A percentile compares a stretch with the other conserved stretches of the same genome.
These are phyloP conservation scores for Phytophthora sansomeana DNA, from an alignment of 352 stramenopile species.

Conservation along the genomic window DNA sequence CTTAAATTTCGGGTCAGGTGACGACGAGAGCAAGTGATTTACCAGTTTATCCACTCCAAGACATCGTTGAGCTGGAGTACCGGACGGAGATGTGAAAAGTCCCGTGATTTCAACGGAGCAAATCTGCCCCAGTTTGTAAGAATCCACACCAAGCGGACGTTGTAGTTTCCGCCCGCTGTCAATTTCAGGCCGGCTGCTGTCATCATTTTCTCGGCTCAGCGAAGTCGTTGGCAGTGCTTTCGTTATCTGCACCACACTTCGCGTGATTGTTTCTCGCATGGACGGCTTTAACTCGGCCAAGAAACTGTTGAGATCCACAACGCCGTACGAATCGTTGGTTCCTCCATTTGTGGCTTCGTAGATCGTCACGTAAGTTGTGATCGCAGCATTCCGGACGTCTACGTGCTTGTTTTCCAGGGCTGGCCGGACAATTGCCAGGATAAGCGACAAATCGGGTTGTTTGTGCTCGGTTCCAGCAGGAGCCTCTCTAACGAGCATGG, in stretches of 20 bases:
- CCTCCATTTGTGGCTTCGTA: slow-evolving; percentile 77
- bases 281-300: slow-evolving; percentile 69
- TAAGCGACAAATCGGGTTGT: slow-evolving; percentile 44
- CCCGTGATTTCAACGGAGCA: slow-evolving; percentile 63
- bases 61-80: slow-evolving; percentile 47
- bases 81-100: slow-evolving; percentile 51
- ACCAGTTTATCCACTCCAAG: slow-evolving; percentile 69
- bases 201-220: slow-evolving; percentile 15
- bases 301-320: slow-evolving; percentile 73
- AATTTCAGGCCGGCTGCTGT: slow-evolving; percentile 43
- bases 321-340: slow-evolving; percentile 32
- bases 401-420: slow-evolving; percentile 88
- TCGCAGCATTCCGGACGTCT: slow-evolving; percentile 76
- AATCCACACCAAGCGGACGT: slow-evolving; percentile 61
- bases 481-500: slow-evolving; percentile 60
- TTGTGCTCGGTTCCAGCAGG: slow-evolving; percentile 13
- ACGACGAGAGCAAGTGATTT: slow-evolving; percentile 41
- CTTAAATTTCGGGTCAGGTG: slow-evolving; percentile 52
- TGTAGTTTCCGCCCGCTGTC: slow-evolving; percentile 60
- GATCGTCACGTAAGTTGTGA: slow-evolving; percentile 70
- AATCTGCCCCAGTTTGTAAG: slow-evolving; percentile 63
- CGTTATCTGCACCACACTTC: slow-evolving; percentile 73
- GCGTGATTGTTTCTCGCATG: slow-evolving; percentile 77
- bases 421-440: slow-evolving; percentile 56
- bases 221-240: slow-evolving; percentile 42